Percentiles rank a stretch among this genome's conserved stretches.
Evolutionary conservation across 345 rosid species (phyloP).

Genomic region (Bruguiera gymnorhiza): DNA sequence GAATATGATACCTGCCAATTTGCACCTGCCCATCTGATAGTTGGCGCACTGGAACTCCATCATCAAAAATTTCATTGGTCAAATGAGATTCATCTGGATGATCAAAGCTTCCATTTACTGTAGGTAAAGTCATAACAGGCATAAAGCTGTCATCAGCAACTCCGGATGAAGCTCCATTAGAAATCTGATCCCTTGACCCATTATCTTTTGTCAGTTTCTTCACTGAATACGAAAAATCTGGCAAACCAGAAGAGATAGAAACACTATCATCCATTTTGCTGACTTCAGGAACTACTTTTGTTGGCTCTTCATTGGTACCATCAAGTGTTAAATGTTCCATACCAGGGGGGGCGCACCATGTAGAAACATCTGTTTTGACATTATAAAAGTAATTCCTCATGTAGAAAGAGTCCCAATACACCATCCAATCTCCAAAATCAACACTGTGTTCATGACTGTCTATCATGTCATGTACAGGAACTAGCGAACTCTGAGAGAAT

Average conservation of each 20-base stretch:
- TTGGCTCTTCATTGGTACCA: constrained; percentile 20
- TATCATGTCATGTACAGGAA: constrained; percentile 17
- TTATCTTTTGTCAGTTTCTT: constrained; percentile 21
- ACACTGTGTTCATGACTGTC: constrained; percentile 15
- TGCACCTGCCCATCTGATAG: constrained; percentile 22
- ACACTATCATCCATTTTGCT: constrained; percentile 20
- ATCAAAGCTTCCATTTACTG: constrained; percentile 16
- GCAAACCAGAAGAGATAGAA: constrained; percentile 22
- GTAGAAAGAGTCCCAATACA: constrained; percentile 72
- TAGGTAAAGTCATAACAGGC: constrained; percentile 9
- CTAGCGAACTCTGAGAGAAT: constrained; percentile 26
- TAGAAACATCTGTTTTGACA: constrained; percentile 52
- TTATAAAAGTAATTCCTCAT: constrained; percentile 64
- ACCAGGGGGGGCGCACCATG: constrained; percentile 72
- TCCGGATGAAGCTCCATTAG: constrained; percentile 15
- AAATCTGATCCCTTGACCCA: constrained; percentile 26
- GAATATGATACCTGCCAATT: constrained; percentile 34
- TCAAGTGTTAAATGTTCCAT: constrained; percentile 47
- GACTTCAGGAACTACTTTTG: constrained; percentile 34
- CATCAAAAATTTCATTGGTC: constrained; percentile 18
- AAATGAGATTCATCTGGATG: constrained; percentile 27
- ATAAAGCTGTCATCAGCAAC: constrained; percentile 11
- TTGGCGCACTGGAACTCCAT: constrained; percentile 9
- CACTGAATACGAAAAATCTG: constrained; percentile 7
- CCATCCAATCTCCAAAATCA: constrained; percentile 61